Conservation (phyloP, 2,329 filamentous ascomycete genomes). For the Chrysoporthe cubensis region DNA sequence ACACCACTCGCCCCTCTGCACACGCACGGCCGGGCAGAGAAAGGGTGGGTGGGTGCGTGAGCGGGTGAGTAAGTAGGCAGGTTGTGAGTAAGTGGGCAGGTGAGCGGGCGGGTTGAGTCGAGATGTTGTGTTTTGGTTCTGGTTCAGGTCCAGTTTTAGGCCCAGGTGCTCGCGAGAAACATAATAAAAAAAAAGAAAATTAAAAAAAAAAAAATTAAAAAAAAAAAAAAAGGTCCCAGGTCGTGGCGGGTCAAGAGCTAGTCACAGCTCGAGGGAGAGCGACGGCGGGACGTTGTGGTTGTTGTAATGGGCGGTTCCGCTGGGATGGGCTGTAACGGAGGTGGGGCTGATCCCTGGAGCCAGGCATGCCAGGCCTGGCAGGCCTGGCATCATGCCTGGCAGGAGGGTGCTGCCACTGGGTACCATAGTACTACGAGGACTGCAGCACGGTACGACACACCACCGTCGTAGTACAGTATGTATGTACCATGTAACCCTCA, state of each 20-base stretch:
- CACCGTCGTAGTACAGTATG: no score
- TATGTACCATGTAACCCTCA: neutral
- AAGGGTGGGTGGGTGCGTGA: neutral
- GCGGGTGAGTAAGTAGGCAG: neutral
- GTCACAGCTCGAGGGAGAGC: neutral
- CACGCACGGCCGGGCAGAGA: no score
- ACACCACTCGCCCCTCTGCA: no score
- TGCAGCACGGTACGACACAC: no score
- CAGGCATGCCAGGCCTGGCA: neutral
- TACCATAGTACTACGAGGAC: no score
- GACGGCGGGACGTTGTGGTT: neutral
- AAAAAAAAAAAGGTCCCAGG: neutral
- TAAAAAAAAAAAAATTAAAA: no score
- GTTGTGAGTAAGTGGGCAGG: neutral
- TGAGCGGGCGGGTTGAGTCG: neutral
- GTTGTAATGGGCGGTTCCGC: neutral
- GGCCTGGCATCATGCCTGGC: neutral
- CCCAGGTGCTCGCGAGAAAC: no score
- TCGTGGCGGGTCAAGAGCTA: neutral
- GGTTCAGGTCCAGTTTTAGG: neutral
- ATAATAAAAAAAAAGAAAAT: no score
- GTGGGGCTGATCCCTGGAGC: slow-evolving; percentile 7
- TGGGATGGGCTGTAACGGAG: slow-evolving; percentile 3
- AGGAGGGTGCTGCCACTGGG: no score
- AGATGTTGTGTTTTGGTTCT: neutral